Evolutionary conservation across 2,329 filamentous ascomycete genomes (phyloP), one percentile per base, ranked within the genome.

Genomic region (Diaporthe batatas): DNA sequence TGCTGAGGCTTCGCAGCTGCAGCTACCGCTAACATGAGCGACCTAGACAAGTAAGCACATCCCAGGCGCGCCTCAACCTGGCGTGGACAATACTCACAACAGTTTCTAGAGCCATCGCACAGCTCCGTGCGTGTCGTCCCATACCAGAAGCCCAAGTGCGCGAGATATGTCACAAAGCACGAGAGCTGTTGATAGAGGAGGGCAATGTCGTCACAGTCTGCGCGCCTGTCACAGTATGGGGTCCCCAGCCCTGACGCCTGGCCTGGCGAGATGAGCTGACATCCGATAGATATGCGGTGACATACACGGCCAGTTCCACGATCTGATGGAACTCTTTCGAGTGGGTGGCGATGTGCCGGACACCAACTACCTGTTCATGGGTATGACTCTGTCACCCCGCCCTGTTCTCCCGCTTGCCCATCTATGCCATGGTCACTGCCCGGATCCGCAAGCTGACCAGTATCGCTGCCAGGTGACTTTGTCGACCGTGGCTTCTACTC

Each of bases 401-500:
- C 3, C 39, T 14, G 12, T 18, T 16, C 39, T 36, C 39, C 14
- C 14, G 39, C 39, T 42, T 18, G 39, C 6, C 16, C 39, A 42
- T 42, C 36, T 21, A 29, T 42, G 36, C 21, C 36, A 23, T 23
- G 18, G 34, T 16, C 14, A 32, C n/a, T 75, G 11, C 53, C 76
- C 69, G 29, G 32, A 23, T 21, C 6, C 25, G 8, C 3, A 29
- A 6, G 25, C 53, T 74, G 8, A 74, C 59, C n/a, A 8, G 12
- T 10, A 21, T 1, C 16, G 2, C 25, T 44, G 47, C 16, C 76
- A 94, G 93, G 96, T 81, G 96, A 99, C 83, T 99, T 98, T 79
- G 96, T 99, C 80, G 96, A 99, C 83, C 94, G 96, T 76, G 96
- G 96, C 73, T 99, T 98, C 88, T 99, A 98, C 86, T 98, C 94